Base-by-base conservation (phyloP, 345 rosid genomes). In the Moringa oleifera region DNA sequence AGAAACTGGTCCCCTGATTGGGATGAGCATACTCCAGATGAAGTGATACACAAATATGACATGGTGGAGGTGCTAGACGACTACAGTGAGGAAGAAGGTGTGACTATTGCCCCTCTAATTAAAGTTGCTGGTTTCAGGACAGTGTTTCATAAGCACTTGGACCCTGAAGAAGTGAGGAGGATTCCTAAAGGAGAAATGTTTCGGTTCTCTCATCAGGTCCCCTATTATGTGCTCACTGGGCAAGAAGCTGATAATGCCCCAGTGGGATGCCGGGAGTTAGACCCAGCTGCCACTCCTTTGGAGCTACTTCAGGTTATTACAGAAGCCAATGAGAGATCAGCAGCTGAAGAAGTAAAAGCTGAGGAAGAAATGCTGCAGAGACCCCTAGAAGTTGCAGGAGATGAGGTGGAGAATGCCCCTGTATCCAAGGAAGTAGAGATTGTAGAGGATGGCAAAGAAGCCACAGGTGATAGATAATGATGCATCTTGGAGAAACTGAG, bases 121-220 rank as follows among this genome's bases (percentile, higher is more conserved):
- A 90, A 94, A 78, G 88, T 83, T 66, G 67, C 78, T 56, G 87
- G 95, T 25, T 91, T 87, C 68, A 84, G 72, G 72, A 64, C 85
- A 8, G 87, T 94, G 58, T 94, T 88, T 62, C 77, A 19, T 41
- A 80, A 73, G 78, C 79, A 78, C 41, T 36, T 33, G 20, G 86
- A 84, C 57, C 73, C 73, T 1, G 58, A 71, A 3, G 81, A 74
- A 67, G 77, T 68, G 69, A 72, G 57, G 62, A 77, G 58, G 72
- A 83, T 95, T 47, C 80, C 73, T 1, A 88, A 65, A 67, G 90
- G 73, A 64, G 96, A 91, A 68, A 94, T 90, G 89, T 83, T 84
- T 53, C 75, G 96, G 22, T 91, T 94, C 77, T 94, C 99, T n/a
- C 99, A 94, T 66, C 96, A 82, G 73, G 93, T 94, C 45, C 99